Evolutionary conservation across 176 grass and related monocot species (phyloP), one percentile per base, ranked within the genome.

Genomic region (Paspalum notatum): DNA sequence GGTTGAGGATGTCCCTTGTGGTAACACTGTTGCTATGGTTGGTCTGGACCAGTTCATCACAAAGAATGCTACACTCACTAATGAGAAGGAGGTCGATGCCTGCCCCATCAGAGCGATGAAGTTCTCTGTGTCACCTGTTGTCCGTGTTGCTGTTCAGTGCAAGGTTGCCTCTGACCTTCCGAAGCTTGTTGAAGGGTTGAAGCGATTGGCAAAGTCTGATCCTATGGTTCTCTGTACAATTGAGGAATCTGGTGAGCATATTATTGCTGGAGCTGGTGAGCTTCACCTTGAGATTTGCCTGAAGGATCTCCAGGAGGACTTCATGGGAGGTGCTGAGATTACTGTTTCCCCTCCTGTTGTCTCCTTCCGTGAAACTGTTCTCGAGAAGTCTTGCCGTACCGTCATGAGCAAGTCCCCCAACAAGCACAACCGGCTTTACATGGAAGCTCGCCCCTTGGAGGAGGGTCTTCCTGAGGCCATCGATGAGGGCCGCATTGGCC

Each of bases 341-440:
- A 70, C 86, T 32, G 80, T 87, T 18, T 91, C 89, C 2, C 82
- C 89, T 17, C 92, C 89, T 49, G 86, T 91, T 20, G 92, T 94
- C 6, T 94, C 92, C 16, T 94, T 94, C 92, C 92, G 92, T 87
- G 92, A 94, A 76, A 94, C 92, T 18, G 92, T 91, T 47, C 54
- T 94, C 40, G 89, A 94, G 76, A 91, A 91, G 62, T 94, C 89
- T 1, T 77, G 89, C 81, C 72, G 89, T 8, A 91, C 92, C 32
- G 92, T 94, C 12, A 94, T 91, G 92, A 84, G 83, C 84, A 94
- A 91, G 81, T 94, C 89, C 5, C 86, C 92, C 1, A 94, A 94
- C 89, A 94, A 94, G 80, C 86, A 94, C 77, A 91, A 94, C 56
- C 80, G 89, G 68, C 89, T 91, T 1, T 94, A 91, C 84, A 94